Evolutionary conservation across 1,139 yeast genomes (phyloP).

Genomic region (Magnusiomyces ingens): DNA sequence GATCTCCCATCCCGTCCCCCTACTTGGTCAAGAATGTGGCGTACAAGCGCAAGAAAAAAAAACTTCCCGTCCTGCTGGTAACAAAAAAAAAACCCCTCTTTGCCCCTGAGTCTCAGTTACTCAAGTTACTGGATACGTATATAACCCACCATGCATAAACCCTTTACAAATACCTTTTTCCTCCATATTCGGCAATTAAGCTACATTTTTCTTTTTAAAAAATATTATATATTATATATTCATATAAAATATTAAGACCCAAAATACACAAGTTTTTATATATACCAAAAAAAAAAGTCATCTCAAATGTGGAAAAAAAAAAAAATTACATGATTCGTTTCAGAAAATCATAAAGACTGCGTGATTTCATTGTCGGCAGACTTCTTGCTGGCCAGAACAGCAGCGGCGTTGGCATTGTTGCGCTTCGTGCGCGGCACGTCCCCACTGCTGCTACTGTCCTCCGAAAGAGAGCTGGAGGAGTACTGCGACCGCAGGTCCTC

Average conservation of each 20-base stretch:
- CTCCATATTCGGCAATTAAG: not conserved
- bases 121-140: too few species aligned
- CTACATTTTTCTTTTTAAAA: not conserved
- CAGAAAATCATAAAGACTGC: conserved; percentile 4
- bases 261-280: not conserved
- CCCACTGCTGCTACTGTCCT: not conserved
- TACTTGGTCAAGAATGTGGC: too few species aligned
- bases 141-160: too few species aligned
- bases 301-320: not conserved
- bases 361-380: conserved; percentile 10
- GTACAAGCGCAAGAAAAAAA: too few species aligned
- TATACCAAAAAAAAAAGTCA: not conserved
- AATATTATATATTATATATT: not conserved
- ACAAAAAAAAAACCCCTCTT: too few species aligned
- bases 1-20: too few species aligned
- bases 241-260: not conserved
- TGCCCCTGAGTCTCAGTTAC: too few species aligned
- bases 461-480: not conserved
- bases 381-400: not conserved
- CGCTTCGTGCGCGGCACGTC: conserved; percentile 1
- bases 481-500: not conserved
- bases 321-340: not conserved
- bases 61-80: too few species aligned
- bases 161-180: too few species aligned
- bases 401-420: conserved; percentile 2